Percentiles rank a stretch among this genome's conserved stretches.
Evolutionary conservation across 306 rosid species (phyloP).

Genomic region (Leucaena leucocephala): DNA sequence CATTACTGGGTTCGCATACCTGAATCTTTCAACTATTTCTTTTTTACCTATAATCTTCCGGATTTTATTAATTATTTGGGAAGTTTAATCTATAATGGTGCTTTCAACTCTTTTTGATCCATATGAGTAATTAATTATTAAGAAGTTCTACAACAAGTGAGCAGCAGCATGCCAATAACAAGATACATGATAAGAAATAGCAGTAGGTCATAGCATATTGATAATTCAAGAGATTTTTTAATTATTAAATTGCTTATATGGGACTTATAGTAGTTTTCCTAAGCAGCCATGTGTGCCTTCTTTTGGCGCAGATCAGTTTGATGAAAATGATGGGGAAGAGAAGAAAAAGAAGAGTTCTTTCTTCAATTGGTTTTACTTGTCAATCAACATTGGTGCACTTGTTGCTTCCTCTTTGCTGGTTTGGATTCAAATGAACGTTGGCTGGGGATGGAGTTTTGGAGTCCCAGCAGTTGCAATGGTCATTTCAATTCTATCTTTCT

Average conservation of each 20-base stretch:
- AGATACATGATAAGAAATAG: too few species aligned
- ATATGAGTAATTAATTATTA: too few species aligned
- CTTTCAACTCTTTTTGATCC: background rate
- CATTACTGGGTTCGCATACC: background rate
- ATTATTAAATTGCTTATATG: too few species aligned
- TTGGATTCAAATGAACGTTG: constrained; percentile 80
- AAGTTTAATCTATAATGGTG: constrained; percentile 2
- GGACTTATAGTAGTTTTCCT: too few species aligned
- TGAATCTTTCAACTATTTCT: background rate
- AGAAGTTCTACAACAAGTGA: too few species aligned
- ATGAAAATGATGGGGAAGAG: constrained; percentile 62
- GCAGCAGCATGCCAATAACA: too few species aligned
- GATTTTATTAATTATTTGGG: background rate
- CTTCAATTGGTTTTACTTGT: constrained; percentile 91
- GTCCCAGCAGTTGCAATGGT: constrained; percentile 82
- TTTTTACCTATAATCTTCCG: background rate
- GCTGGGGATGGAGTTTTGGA: constrained; percentile 97
- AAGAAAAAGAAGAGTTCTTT: constrained; percentile 68
- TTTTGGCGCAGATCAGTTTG: constrained; percentile 89
- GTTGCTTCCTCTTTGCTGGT: constrained; percentile 77
- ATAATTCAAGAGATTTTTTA: too few species aligned
- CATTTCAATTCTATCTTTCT: constrained; percentile 64
- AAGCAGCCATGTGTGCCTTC: constrained; percentile 93
- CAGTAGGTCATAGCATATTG: too few species aligned
- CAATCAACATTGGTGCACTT: constrained; percentile 77